A percentile compares a stretch with the other conserved stretches of the same genome.
Conservation (phyloP, 345 rosid genomes). For the Sonneratia caseolaris region DNA sequence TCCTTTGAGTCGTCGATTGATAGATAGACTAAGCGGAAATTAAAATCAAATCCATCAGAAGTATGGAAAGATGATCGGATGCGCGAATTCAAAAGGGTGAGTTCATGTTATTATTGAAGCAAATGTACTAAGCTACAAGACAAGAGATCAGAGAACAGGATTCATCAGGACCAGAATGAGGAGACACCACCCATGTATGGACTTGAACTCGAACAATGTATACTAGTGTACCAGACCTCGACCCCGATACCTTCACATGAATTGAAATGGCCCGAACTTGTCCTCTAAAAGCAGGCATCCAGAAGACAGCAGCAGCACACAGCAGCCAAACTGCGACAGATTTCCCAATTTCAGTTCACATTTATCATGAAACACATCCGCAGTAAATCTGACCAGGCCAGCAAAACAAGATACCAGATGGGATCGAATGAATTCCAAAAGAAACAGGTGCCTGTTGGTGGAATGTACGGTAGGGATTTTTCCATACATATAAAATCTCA, state of each 20-base stretch:
- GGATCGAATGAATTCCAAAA: too few species aligned
- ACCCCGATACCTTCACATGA: background rate
- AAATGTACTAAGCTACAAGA: background rate
- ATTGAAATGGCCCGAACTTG: too few species aligned
- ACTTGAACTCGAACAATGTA: background rate
- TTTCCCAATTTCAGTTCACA: background rate
- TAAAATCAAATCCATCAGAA: background rate
- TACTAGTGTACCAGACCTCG: background rate
- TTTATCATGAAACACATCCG: background rate
- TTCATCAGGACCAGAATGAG: background rate
- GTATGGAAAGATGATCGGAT: background rate
- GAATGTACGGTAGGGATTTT: too few species aligned
- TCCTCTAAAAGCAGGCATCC: constrained; percentile 18
- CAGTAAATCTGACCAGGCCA: too few species aligned
- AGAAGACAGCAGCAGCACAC: constrained; percentile 22
- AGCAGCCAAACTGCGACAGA: constrained; percentile 17
- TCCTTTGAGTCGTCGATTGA: too few species aligned
- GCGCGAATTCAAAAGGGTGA: too few species aligned
- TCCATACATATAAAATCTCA: too few species aligned
- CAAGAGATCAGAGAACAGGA: background rate
- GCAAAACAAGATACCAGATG: background rate
- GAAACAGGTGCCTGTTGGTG: background rate
- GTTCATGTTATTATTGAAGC: constrained; percentile 1
- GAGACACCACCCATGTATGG: background rate
- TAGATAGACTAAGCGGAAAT: background rate